These are phyloP conservation scores for Pyronema domesticum DNA, from an alignment of 495 filamentous ascomycete genomes.

Conservation along the genomic window DNA sequence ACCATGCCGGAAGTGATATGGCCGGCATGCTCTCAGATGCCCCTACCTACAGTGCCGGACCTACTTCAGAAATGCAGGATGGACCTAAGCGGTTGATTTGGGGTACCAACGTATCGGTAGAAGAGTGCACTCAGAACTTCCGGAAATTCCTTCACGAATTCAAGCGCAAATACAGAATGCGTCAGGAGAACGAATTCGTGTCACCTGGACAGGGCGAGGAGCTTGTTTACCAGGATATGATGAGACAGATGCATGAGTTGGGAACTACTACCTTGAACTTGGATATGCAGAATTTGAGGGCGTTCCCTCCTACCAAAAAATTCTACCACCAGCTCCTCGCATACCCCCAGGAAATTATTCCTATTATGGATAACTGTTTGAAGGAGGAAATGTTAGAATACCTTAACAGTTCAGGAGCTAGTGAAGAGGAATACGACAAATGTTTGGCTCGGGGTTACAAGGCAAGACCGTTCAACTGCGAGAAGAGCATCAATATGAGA, in stretches of 20 bases:
- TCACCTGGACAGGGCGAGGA: constrained; percentile 50
- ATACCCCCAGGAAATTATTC: constrained; percentile 89
- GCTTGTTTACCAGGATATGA: constrained; percentile 66
- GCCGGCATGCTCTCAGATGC: constrained; percentile 16
- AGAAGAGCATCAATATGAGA: constrained; percentile 74
- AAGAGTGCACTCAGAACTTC: constrained; percentile 69
- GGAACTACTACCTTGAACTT: constrained; percentile 71
- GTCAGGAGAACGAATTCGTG: constrained; percentile 37
- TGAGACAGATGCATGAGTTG: constrained; percentile 77
- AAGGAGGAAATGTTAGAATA: constrained; percentile 89
- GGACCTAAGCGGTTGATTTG: constrained; percentile 75
- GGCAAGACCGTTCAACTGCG: constrained; percentile 78
- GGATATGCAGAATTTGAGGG: constrained; percentile 73
- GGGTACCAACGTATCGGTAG: constrained; percentile 91
- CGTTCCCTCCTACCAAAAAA: constrained; percentile 81
- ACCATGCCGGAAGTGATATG: constrained; percentile 6
- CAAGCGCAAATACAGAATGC: constrained; percentile 81
- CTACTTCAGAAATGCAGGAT: constrained; percentile 69
- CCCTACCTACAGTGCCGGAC: constrained; percentile 19
- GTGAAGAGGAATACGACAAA: constrained; percentile 27
- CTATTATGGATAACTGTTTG: constrained; percentile 83
- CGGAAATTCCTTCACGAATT: constrained; percentile 84
- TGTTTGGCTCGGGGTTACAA: constrained; percentile 61
- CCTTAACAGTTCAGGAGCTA: constrained; percentile 45
- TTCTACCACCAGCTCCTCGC: constrained; percentile 86